phyloP scores from a whole-genome alignment of 2,329 filamentous ascomycete species.

The Macrophomina phaseolina region DNA sequence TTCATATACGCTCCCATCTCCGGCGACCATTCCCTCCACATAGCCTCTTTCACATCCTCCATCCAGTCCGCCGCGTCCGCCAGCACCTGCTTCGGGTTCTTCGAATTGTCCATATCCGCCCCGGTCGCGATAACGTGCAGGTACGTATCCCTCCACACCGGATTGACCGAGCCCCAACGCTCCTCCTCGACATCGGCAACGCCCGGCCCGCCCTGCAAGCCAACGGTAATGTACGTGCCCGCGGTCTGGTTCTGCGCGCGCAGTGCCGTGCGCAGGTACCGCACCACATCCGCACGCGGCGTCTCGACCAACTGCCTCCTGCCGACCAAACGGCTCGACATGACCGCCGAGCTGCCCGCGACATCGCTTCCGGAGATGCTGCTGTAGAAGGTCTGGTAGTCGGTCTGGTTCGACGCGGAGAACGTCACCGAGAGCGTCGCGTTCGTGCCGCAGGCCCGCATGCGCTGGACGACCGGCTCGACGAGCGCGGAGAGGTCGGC shows the following conservation, averaged over 20 bases:
- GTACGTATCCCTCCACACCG: conserved; percentile 44
- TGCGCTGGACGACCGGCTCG: conserved; percentile 26
- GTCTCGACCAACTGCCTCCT: conserved; percentile 38
- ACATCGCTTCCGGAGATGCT: conserved; percentile 35
- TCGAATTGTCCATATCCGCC: conserved; percentile 23
- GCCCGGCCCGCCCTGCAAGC: conserved; percentile 37
- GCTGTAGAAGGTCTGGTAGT: conserved; percentile 39
- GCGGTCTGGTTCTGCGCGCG: conserved; percentile 31
- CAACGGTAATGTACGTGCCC: conserved; percentile 36
- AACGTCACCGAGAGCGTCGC: conserved; percentile 2
- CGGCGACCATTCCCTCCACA: conserved; percentile 33
- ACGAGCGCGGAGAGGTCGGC: conserved; percentile 31
- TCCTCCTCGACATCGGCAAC: conserved; percentile 34
- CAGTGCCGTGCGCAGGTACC: conserved; percentile 30
- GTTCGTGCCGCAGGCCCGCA: conserved; percentile 27
- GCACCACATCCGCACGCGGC: background rate
- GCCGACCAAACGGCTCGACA: conserved; percentile 45
- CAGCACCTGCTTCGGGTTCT: conserved; percentile 29
- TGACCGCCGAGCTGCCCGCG: conserved; percentile 39
- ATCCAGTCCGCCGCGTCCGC: conserved; percentile 30
- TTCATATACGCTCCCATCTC: conserved; percentile 33
- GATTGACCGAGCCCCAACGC: conserved; percentile 38
- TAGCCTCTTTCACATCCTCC: conserved; percentile 31
- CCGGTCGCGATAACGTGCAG: conserved; percentile 39
- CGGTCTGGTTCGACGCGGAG: conserved; percentile 33